Evolutionary conservation across 192 early-diverging fungal genomes (phyloP), one percentile per base, ranked within the genome.

Genomic region (Kickxella alabastrina): DNA sequence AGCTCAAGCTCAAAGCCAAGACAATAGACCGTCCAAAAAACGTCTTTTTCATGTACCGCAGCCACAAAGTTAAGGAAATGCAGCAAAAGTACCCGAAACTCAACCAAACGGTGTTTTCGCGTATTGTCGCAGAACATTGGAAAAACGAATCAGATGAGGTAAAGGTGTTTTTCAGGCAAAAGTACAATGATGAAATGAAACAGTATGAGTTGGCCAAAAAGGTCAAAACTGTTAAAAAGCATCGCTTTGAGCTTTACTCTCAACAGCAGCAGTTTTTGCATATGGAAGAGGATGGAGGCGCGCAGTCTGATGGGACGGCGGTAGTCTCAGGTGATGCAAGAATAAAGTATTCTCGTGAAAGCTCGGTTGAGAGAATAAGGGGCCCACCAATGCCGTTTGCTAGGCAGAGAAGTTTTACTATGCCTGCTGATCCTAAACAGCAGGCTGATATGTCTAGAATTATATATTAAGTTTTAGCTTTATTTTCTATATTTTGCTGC

Each of bases 31-130:
- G 75, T 10, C 79, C 79, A 1, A 65, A 63, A 50, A 80, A 80
- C 55, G 62, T 72, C 6, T 80, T 80, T 47, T 72, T 80, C 65
- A 66, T 69, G 51, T 80, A 80, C 61, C 70, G 79, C 19, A 69
- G 65, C 26, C 46, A 66, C 38, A 74, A 75, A 32, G 62, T 66
- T 13, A 61, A 65, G 10, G 72, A 69, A 36, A 44, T 80, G 3
- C 55, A 63, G 10, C 24, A 39, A 17, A 36, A 52, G 31, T 59
- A 69, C 43, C 75, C 75, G 1, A 69, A 74, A n/a, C 43, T 74
- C 13, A 75, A 70, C 51, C 71, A 80, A 26, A 78, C 72, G 3
- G 52, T 65, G 14, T 69, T 80, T 37, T 81, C 80, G 2, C 58
- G 64, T 10, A 78, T 73, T 53, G 67, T 74, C 21, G 69, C 71